phyloP scores from a whole-genome alignment of 345 rosid species.

The Mercurialis annua region DNA sequence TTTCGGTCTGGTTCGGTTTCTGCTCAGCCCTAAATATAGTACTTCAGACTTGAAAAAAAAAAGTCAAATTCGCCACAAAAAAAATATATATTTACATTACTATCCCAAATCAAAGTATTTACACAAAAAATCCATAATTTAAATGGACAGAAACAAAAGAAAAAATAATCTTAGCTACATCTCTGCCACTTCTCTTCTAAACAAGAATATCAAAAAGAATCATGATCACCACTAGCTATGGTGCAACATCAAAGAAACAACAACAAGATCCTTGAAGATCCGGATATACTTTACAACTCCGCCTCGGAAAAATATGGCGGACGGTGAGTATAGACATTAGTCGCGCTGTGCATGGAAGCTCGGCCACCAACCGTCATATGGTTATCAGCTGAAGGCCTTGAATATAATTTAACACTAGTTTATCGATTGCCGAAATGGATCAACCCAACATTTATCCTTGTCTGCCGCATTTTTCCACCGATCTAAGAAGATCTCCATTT shows the following conservation, averaged over 20 bases:
- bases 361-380: neutral
- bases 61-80: no score
- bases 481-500: conserved; percentile 62
- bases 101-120: no score
- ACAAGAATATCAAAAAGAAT: no score
- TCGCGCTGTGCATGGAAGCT: neutral
- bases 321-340: neutral
- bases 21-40: no score
- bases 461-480: conserved; percentile 67
- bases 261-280: neutral
- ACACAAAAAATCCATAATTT: no score
- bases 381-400: neutral
- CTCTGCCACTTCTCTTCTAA: neutral
- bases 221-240: neutral
- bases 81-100: no score
- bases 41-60: no score
- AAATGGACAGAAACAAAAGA: no score
- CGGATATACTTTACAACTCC: neutral
- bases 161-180: neutral
- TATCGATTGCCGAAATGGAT: conserved; percentile 44
- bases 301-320: neutral
- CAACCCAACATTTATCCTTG: conserved; percentile 80
- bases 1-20: no score
- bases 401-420: conserved; percentile 19
- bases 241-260: neutral